phyloP scores from a whole-genome alignment of 495 filamentous ascomycete species.

The Rusavskia elegans region DNA sequence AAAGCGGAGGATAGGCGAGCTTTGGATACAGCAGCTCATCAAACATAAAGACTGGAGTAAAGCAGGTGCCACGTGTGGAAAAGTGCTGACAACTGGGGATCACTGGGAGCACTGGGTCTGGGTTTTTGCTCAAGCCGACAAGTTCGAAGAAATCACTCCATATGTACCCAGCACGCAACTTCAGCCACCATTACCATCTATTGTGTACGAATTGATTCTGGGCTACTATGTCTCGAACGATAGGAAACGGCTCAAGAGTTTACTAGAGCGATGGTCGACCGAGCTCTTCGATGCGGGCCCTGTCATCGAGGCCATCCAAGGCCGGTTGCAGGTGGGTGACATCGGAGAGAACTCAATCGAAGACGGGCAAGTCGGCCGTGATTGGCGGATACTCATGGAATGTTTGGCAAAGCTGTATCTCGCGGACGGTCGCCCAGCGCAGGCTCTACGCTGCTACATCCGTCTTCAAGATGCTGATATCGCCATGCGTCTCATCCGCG shows the following conservation, averaged over 20 bases:
- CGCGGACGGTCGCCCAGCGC: constrained; percentile 57
- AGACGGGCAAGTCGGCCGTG: constrained; percentile 45
- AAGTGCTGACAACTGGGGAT: constrained; percentile 59
- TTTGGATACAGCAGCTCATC: constrained; percentile 79
- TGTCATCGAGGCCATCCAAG: constrained; percentile 55
- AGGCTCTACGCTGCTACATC: constrained; percentile 80
- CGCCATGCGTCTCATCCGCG: constrained; percentile 67
- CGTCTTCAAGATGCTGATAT: constrained; percentile 79
- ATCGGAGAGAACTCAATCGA: constrained; percentile 53
- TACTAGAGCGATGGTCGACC: constrained; percentile 73
- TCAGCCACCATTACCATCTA: constrained; percentile 63
- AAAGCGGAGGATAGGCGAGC: constrained; percentile 79
- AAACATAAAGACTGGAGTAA: constrained; percentile 53
- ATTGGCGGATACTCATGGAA: constrained; percentile 74
- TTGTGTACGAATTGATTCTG: constrained; percentile 73
- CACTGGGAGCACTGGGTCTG: constrained; percentile 93
- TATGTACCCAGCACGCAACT: constrained; percentile 62
- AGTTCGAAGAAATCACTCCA: constrained; percentile 75
- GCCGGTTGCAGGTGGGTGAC: constrained; percentile 52
- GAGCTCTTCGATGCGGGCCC: constrained; percentile 64
- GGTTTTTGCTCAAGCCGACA: constrained; percentile 69
- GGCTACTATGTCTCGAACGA: constrained; percentile 68
- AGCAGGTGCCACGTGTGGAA: constrained; percentile 63
- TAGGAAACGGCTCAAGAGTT: constrained; percentile 48
- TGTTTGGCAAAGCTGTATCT: constrained; percentile 72